These are phyloP conservation scores for Phytopythium litorale DNA, from an alignment of 352 stramenopile genomes.

Conservation along the genomic window DNA sequence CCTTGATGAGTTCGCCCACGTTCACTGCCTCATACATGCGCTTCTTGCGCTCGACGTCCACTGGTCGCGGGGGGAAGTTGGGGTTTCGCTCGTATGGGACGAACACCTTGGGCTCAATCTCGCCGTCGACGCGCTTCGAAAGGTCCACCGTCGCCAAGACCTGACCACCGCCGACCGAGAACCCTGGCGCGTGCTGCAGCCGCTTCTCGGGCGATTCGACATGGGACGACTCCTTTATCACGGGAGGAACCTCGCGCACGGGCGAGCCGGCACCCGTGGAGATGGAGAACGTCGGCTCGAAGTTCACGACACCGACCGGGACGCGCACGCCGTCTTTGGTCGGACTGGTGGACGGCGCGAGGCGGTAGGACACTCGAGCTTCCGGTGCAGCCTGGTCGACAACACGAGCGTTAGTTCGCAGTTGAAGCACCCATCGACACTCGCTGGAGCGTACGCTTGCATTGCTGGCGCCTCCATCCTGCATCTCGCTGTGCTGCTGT, in stretches of 20 bases:
- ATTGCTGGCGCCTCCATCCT: background rate
- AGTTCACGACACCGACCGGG: constrained; percentile 49
- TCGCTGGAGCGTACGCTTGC: background rate
- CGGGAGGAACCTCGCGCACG: constrained; percentile 12
- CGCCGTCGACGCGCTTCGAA: constrained; percentile 38
- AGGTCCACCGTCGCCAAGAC: constrained; percentile 36
- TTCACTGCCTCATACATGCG: constrained; percentile 46
- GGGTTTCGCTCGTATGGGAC: constrained; percentile 56
- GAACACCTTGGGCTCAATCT: constrained; percentile 74
- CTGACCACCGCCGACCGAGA: constrained; percentile 45
- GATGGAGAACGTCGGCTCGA: constrained; percentile 37
- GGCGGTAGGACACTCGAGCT: constrained; percentile 13
- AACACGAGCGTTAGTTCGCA: background rate
- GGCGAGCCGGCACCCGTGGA: constrained; percentile 19
- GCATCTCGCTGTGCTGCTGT: background rate
- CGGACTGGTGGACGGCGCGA: constrained; percentile 61
- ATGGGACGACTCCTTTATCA: constrained; percentile 35
- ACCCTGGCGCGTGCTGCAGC: constrained; percentile 29
- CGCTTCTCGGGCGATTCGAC: constrained; percentile 36
- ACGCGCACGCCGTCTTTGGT: constrained; percentile 31
- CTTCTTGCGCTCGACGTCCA: constrained; percentile 72
- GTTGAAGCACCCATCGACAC: background rate
- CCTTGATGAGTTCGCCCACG: constrained; percentile 38
- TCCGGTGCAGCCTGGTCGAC: background rate
- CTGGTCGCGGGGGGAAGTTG: constrained; percentile 51